Percentiles rank a stretch among this genome's conserved stretches.
Conservation (phyloP, 176 grass and related monocot genomes). For the Sorghum bicolor region Sorghum_bicolor_NCBIv3 NC_012874.2:69681001-69681500, state of each 20-base stretch:
- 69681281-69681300: conserved; percentile 23
- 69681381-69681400: conserved; percentile 42
- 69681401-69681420: conserved; percentile 42
- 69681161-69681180: conserved; percentile 12
- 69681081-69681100: conserved; percentile 24
- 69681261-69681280: conserved; percentile 29
- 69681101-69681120: conserved; percentile 16
- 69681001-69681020: not conserved
- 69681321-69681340: no score
- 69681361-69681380: conserved; percentile 38
- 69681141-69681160: conserved; percentile 20
- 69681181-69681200: not conserved
- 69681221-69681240: conserved; percentile 29
- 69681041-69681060: conserved; percentile 7
- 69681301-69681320: not conserved
- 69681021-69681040: not conserved
- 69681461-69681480: conserved; percentile 28
- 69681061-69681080: conserved; percentile 15
- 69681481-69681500: conserved; percentile 36
- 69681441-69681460: conserved; percentile 27
- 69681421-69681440: conserved; percentile 27
- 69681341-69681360: conserved; percentile 15
- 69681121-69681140: conserved; percentile 30
- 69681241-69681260: conserved; percentile 26
- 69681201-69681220: conserved; percentile 6